Percentiles rank a stretch among this genome's conserved stretches.
phyloP scores from a whole-genome alignment of 306 rosid genomes.

The Castanospermum australe region DNA sequence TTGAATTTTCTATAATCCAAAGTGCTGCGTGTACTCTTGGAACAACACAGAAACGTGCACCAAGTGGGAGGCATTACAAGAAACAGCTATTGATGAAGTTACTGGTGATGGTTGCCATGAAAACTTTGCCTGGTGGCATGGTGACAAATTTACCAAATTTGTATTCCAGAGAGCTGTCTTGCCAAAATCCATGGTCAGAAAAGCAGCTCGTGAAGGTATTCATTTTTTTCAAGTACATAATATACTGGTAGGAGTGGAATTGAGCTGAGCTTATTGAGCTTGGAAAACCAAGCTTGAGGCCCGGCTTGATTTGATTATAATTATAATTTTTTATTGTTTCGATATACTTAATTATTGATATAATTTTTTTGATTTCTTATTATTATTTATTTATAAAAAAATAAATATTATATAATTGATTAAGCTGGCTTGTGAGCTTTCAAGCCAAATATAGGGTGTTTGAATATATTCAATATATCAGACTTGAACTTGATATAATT shows the following conservation, averaged over 20 bases:
- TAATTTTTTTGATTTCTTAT: background rate
- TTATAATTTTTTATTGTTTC: background rate
- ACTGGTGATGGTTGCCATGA: slow-evolving; percentile 45
- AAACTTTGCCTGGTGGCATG: slow-evolving; percentile 76
- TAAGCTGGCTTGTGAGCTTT: slow-evolving; percentile 3
- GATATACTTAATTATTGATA: background rate
- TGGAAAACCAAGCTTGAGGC: background rate
- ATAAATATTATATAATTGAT: too few species aligned
- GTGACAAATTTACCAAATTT: slow-evolving; percentile 65
- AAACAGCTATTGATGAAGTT: slow-evolving; percentile 66
- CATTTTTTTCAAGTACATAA: background rate
- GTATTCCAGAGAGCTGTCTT: slow-evolving; percentile 79
- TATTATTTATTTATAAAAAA: too few species aligned
- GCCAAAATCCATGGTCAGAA: slow-evolving; percentile 55
- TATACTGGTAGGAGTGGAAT: background rate
- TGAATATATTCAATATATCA: background rate
- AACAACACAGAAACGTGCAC: slow-evolving; percentile 70
- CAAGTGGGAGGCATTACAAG: slow-evolving; percentile 63
- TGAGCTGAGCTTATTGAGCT: background rate
- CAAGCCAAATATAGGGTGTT: background rate
- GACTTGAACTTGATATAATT: background rate
- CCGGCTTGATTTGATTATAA: slow-evolving; percentile 15
- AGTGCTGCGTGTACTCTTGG: slow-evolving; percentile 54
- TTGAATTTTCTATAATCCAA: slow-evolving; percentile 61
- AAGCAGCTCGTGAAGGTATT: slow-evolving; percentile 89